Evolutionary conservation across 2,329 filamentous ascomycete genomes (phyloP).

Genomic region (Cladophialophora yegresii): DNA sequence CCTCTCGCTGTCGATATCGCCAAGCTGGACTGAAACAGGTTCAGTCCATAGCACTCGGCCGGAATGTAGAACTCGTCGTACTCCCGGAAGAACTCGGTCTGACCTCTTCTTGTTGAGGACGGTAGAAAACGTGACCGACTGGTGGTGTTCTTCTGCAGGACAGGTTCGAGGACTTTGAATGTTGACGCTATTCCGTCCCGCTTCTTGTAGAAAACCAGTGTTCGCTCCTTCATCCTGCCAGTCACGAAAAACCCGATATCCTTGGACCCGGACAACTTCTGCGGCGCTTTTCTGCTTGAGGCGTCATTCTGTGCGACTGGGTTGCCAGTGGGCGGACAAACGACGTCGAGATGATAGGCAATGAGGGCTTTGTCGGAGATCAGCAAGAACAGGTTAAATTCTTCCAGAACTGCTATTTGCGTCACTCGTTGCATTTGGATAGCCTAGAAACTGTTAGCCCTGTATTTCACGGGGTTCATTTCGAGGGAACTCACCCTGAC

Average conservation of each 20-base stretch:
- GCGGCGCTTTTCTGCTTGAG: constrained; percentile 79
- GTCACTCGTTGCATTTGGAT: constrained; percentile 77
- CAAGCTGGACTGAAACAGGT: constrained; percentile 92
- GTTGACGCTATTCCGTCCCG: constrained; percentile 88
- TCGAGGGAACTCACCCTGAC: constrained; percentile 64
- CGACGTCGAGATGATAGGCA: constrained; percentile 87
- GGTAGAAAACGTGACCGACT: constrained; percentile 70
- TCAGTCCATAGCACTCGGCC: constrained; percentile 89
- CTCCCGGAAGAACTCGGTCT: constrained; percentile 94
- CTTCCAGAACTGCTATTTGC: constrained; percentile 91
- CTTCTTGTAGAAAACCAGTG: constrained; percentile 94
- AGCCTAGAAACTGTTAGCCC: constrained; percentile 59
- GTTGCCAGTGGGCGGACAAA: constrained; percentile 62
- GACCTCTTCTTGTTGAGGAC: constrained; percentile 62
- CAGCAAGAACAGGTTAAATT: constrained; percentile 88
- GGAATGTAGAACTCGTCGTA: constrained; percentile 99
- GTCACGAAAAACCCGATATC: constrained; percentile 97
- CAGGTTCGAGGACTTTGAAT: constrained; percentile 93
- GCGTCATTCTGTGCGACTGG: constrained; percentile 66
- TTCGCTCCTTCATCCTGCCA: constrained; percentile 94
- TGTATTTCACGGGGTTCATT: constrained; percentile 18
- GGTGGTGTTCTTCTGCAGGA: constrained; percentile 88
- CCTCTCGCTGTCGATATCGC: constrained; percentile 89
- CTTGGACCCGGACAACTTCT: constrained; percentile 80
- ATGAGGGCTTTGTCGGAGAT: constrained; percentile 90